phyloP scores from a whole-genome alignment of 2,329 filamentous ascomycete genomes.

The Diaporthe longicolla region DNA sequence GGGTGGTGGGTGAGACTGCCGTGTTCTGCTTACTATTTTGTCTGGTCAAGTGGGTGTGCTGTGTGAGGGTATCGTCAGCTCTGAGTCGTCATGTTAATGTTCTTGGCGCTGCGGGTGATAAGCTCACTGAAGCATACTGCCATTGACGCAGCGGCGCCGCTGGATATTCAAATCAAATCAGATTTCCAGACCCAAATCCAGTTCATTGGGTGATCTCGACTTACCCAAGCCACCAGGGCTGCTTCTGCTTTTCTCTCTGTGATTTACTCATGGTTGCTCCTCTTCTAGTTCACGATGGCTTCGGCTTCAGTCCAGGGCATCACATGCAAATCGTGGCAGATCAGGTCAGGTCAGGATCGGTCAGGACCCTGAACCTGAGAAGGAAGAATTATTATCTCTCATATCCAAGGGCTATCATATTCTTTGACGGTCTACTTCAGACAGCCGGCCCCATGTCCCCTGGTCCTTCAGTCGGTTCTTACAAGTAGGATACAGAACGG shows the following conservation, averaged over 20 bases:
- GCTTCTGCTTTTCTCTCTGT: conserved; percentile 50
- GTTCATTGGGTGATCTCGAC: conserved; percentile 26
- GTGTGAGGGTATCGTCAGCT: conserved; percentile 37
- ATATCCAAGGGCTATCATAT: neutral
- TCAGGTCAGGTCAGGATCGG: neutral
- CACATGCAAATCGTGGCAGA: conserved; percentile 1
- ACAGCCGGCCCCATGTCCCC: neutral
- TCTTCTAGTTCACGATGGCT: neutral
- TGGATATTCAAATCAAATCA: conserved; percentile 39
- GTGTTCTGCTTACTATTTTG: conserved; percentile 56
- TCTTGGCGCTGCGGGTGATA: neutral
- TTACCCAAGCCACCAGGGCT: conserved; percentile 62
- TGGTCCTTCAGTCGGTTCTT: conserved; percentile 9
- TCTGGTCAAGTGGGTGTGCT: conserved; percentile 62
- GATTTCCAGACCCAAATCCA: neutral
- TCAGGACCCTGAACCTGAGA: neutral
- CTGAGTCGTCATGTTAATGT: neutral
- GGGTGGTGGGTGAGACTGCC: accelerated
- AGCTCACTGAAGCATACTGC: conserved; percentile 61
- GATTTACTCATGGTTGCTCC: conserved; percentile 32
- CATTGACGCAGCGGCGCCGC: conserved; percentile 60
- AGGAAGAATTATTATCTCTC: neutral
- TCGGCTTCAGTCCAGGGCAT: neutral
- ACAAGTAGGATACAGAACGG: conserved; percentile 18
- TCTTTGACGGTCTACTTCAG: neutral